Evolutionary conservation across 495 filamentous ascomycete genomes (phyloP).

Genomic region (Aspergillus coremiiformis): DNA sequence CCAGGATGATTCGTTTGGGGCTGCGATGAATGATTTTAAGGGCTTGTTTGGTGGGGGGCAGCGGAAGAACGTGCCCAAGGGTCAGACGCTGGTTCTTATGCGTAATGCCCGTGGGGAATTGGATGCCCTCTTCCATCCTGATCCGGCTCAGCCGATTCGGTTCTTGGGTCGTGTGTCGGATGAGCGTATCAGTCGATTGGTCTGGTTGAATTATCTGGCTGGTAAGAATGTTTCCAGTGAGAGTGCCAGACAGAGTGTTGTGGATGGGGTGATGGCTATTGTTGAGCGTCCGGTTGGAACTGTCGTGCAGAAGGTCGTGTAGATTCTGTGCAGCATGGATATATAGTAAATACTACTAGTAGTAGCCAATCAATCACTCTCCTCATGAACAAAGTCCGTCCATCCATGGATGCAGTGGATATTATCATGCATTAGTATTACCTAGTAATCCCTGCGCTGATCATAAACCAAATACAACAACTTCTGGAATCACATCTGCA

Average conservation of each 20-base stretch:
- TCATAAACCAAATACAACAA: too few species aligned
- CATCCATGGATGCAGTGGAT: too few species aligned
- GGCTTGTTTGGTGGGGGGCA: conserved; percentile 63
- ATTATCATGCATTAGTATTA: too few species aligned
- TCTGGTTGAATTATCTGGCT: conserved; percentile 87
- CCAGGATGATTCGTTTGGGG: conserved; percentile 63
- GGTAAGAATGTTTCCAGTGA: conserved; percentile 85
- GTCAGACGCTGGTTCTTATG: conserved; percentile 63
- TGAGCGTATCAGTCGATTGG: conserved; percentile 66
- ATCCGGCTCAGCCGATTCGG: conserved; percentile 30
- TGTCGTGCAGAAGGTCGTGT: conserved; percentile 64
- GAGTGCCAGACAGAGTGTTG: conserved; percentile 67
- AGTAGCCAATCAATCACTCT: background rate
- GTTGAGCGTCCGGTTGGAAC: conserved; percentile 86
- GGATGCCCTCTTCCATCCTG: conserved; percentile 59
- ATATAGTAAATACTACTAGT: too few species aligned
- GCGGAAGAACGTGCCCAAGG: conserved; percentile 61
- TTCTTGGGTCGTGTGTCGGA: conserved; percentile 65
- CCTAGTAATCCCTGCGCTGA: too few species aligned
- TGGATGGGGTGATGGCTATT: conserved; percentile 80
- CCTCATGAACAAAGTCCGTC: background rate
- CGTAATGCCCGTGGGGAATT: conserved; percentile 60
- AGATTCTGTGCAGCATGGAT: conserved; percentile 1
- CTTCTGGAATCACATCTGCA: background rate
- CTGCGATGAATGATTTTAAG: conserved; percentile 67